Base-by-base conservation (phyloP, 202 grass and related monocot genomes). In the Eragrostis tef region DNA sequence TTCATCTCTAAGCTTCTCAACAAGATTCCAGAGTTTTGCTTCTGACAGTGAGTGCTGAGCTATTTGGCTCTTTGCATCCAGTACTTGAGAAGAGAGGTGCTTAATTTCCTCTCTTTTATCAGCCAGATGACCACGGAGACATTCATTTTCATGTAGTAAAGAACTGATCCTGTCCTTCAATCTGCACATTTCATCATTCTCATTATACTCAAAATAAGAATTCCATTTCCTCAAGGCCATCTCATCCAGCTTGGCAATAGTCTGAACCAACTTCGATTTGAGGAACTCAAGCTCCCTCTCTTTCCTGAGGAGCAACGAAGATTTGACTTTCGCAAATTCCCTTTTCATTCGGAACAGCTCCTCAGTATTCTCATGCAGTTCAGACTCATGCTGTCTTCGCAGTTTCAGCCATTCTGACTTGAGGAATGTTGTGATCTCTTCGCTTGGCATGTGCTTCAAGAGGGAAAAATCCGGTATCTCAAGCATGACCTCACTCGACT, bases 281-380 rank as follows among this genome's bases (percentile, higher is more conserved):
- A 91, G 39, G 67, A 77, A 39, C 21, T 94, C 92, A 53, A 88
- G 74, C 57, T 98, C 95, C 50, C 78, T 93, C 86, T 98, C 90
- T 79, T 87, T 98, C 84, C 83, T 85, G 24, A 87, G 65, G 73
- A 83, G 91, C 64, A 73, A 31, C 7, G 66, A 80, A 66, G 87
- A 78, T 67, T 73, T 93, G 21, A 84, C 90, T 31, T 88, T 98
- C 7, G 88, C 82, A 6, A 87, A 79, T 48, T 94, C 85, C 67
- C 95, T 86, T 79, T 98, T 98, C 22, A 98, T 61, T 83, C 84
- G 91, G 78, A 98, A 98, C 36, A 98, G 70, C 63, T 98, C 90
- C 52, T 98, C 95, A 1, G 90, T 98, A 81, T 88, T 94, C 66
- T 87, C 80, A 5, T 89, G 88, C 48, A 95, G 68, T 11, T 88